Evolutionary conservation across 2,329 filamentous ascomycete genomes (phyloP), one percentile per base, ranked within the genome.

Genomic region (Trichoderma sp.): DNA sequence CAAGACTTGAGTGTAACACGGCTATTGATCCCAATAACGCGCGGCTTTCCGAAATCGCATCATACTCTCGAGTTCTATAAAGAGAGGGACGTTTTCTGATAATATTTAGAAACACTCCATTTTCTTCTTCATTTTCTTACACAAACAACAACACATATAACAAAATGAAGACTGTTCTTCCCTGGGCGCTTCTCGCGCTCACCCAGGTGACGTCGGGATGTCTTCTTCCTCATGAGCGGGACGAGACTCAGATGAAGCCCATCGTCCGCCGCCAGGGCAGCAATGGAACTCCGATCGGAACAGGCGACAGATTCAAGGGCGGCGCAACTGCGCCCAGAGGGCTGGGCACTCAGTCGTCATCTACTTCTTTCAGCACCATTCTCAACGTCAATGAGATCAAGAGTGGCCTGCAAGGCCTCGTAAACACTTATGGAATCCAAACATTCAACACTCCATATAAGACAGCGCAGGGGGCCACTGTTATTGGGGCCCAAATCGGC

Each of bases 171-270:
- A 65, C 51, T 2, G 16, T 56, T 56, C 21, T 65, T 46, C 61
- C 61, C 26, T 43, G 55, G 24, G 61, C 61, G 61, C 61, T 65
- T 46, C 51, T 65, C 32, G 61, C 61, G 34, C 61, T 65, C 61
- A 56, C 61, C 26, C 28, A 65, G 3, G 61, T 46, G 34, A 30
- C 24, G 11, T 65, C 61, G n/a, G 61, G 34, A 46, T 65, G 61
- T n/a, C 61, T 65, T 26, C 51, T 65, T 6, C 61, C 61, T 39
- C 61, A 65, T 28, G 61, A 65, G 51, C 51, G 61, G 14, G 61
- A 65, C n/a, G 61, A 43, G 5, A 56, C 26, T 46, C 51, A 14
- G n/a, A 8, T 56, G 61, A 65, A 65, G 34, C 51, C 51, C n/a
- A n/a, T 65, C 18, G 61, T 65, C 26, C 61, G 61, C 26, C 61